Conservation (phyloP, 2,329 filamentous ascomycete species). For the Acrocalymma vagum region DNA sequence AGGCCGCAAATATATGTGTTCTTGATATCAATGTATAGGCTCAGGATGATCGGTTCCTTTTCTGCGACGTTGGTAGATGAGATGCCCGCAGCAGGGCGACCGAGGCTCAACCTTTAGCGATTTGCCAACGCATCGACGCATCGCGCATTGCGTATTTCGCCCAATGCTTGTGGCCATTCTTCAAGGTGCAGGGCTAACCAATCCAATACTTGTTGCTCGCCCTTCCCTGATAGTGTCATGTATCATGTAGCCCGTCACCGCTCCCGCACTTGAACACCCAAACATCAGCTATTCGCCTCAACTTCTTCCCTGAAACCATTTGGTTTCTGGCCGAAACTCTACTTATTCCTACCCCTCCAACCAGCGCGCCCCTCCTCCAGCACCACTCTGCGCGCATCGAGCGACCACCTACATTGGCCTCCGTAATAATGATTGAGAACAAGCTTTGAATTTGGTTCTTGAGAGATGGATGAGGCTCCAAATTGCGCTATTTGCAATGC, state of each 20-base stretch:
- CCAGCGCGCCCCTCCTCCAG: slow-evolving; percentile 5
- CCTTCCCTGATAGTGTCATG: slow-evolving; percentile 42
- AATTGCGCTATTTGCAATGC: slow-evolving; percentile 53
- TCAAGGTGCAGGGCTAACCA: slow-evolving; percentile 45
- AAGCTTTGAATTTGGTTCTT: slow-evolving; percentile 29
- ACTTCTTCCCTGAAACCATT: slow-evolving; percentile 28
- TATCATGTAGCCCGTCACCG: slow-evolving; percentile 49
- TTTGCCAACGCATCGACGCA: slow-evolving; percentile 49
- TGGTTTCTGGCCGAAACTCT: slow-evolving; percentile 20
- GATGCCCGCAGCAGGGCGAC: too few relatives aligned
- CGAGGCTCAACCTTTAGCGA: slow-evolving; percentile 31
- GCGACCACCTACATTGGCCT: slow-evolving; percentile 9
- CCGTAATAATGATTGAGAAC: slow-evolving; percentile 37
- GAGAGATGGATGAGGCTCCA: slow-evolving; percentile 48
- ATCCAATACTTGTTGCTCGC: slow-evolving; percentile 34
- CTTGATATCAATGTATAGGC: too few relatives aligned
- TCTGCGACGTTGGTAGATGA: too few relatives aligned
- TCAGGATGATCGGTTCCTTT: too few relatives aligned
- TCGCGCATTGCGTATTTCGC: slow-evolving; percentile 33
- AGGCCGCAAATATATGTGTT: too few relatives aligned
- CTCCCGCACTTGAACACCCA: slow-evolving; percentile 36
- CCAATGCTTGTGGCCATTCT: slow-evolving; percentile 36
- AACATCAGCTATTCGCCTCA: slow-evolving; percentile 29
- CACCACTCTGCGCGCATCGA: slow-evolving; percentile 6
- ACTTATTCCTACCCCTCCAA: slow-evolving; percentile 16